These are phyloP conservation scores for Penicillium flavigenum DNA, from an alignment of 495 filamentous ascomycete genomes.

Conservation along the genomic window DNA sequence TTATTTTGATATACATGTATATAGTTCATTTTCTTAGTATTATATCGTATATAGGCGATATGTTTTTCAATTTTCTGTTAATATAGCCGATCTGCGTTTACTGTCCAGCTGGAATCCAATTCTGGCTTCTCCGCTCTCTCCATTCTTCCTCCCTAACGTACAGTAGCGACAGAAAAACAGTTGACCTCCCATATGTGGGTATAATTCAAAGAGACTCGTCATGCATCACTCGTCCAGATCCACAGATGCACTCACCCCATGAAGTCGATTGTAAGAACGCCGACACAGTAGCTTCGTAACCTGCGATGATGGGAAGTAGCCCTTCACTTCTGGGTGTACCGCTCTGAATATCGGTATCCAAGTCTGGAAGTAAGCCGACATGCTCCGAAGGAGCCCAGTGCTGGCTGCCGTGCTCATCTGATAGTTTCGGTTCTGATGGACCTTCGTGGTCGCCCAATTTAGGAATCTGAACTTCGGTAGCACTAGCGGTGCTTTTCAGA, in stretches of 20 bases:
- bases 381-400: slow-evolving; percentile 15
- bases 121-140: slow-evolving; percentile 5
- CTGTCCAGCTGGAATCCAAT: slow-evolving; percentile 20
- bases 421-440: slow-evolving; percentile 3
- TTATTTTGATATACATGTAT: not conserved
- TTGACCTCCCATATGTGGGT: slow-evolving; percentile 10
- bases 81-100: slow-evolving; percentile 22
- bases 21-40: not conserved
- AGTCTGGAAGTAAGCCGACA: slow-evolving; percentile 8
- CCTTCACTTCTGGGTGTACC: slow-evolving; percentile 19
- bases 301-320: slow-evolving; percentile 38
- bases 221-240: slow-evolving; percentile 10
- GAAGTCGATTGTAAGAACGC: slow-evolving; percentile 35
- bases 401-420: slow-evolving; percentile 10
- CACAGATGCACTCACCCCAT: slow-evolving; percentile 35
- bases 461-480: slow-evolving; percentile 8
- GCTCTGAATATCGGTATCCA: slow-evolving; percentile 12
- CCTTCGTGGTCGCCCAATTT: slow-evolving; percentile 19
- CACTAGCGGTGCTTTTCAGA: slow-evolving; percentile 26
- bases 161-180: slow-evolving; percentile 10
- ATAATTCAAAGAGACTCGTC: slow-evolving; percentile 14
- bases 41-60: slow-evolving; percentile 17
- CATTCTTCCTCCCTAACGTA: not conserved
- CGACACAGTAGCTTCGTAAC: slow-evolving; percentile 36
- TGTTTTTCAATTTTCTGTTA: slow-evolving; percentile 7